Base-by-base conservation (phyloP, 495 filamentous ascomycete species). In the Penicillium soppii region DNA sequence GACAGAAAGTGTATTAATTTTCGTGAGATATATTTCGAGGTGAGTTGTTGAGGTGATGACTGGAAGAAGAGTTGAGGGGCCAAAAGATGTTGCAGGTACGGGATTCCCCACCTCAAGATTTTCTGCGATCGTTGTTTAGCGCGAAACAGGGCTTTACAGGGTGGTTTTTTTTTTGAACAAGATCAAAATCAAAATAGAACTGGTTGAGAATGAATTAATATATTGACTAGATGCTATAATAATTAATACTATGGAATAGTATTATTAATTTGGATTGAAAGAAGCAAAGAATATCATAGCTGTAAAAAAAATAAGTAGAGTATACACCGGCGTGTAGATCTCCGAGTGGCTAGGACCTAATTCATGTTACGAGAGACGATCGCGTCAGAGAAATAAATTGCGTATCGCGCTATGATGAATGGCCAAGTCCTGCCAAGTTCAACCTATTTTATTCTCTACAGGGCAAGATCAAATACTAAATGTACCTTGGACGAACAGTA, bases 71-170 rank as follows among this genome's bases (percentile, higher is more conserved):
- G 50, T 49, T 54, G 51, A 57, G 48, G 56, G 56, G 58, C 47
- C 56, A 57, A 58, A 53, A 63, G 59, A 56, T 46, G 42, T n/a
- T n/a, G n/a, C 29, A 30, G 25, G n/a, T 12, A 32, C 39, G 33
- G 46, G 47, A 25, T 51, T 53, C 50, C 50, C 50, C 50, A 53
- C 50, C 50, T 30, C 50, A 46, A 46, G 42, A 46, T 53, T 53
- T 53, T 45, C 50, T 52, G 39, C 16, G 39, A 52, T 44, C 36
- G 47, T n/a, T 26, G 40, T 19, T 27, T 49, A 49, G 47, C 37
- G 47, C 23, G 36, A 23, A 39, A 52, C 49, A 43, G 49, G n/a
- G 42, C 7, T 44, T 12, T 15, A n/a, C 29, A n/a, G n/a, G n/a
- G n/a, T n/a, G n/a, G n/a, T n/a, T n/a, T n/a, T n/a, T n/a, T n/a